A percentile compares a stretch with the other conserved stretches of the same genome.
Evolutionary conservation across 2,329 filamentous ascomycete genomes (phyloP).

Genomic region (Blastomyces percursus): DNA sequence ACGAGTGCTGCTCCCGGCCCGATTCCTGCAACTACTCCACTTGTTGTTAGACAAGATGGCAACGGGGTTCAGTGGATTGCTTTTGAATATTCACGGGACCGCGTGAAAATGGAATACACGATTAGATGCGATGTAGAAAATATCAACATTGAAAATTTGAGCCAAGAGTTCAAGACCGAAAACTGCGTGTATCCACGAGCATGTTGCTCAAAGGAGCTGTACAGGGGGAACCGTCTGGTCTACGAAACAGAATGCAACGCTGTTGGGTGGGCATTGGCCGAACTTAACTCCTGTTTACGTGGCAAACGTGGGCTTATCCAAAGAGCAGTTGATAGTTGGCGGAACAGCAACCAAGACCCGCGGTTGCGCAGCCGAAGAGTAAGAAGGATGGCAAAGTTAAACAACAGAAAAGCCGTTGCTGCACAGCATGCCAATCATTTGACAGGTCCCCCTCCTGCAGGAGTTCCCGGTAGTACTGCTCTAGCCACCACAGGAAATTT

Average conservation of each 20-base stretch:
- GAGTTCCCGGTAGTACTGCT: slow-evolving; percentile 43
- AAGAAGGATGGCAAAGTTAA: slow-evolving; percentile 92
- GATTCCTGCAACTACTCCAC: slow-evolving; percentile 88
- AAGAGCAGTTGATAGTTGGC: slow-evolving; percentile 94
- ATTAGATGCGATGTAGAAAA: slow-evolving; percentile 97
- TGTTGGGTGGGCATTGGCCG: slow-evolving; percentile 96
- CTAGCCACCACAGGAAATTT: slow-evolving; percentile 44
- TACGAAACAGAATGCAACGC: slow-evolving; percentile 99
- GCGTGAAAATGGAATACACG: slow-evolving; percentile 99
- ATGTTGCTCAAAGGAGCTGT: slow-evolving; percentile 89
- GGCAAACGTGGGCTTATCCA: slow-evolving; percentile 95
- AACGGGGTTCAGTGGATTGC: slow-evolving; percentile 99
- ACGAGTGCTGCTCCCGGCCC: slow-evolving; percentile 88
- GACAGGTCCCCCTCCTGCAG: slow-evolving; percentile 52
- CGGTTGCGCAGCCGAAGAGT: slow-evolving; percentile 83
- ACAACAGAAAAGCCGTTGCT: slow-evolving; percentile 63
- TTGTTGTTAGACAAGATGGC: slow-evolving; percentile 87
- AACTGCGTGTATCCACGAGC: slow-evolving; percentile 97
- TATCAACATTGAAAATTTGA: slow-evolving; percentile 77
- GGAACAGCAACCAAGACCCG: slow-evolving; percentile 96
- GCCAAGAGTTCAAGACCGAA: slow-evolving; percentile 86
- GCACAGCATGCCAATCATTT: slow-evolving; percentile 53
- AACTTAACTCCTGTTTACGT: slow-evolving; percentile 79
- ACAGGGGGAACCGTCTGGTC: slow-evolving; percentile 85
- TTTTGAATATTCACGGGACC: slow-evolving; percentile 92